Conservation (phyloP, 768 basidiomycete genomes). For the Suillus hirtellus region DNA sequence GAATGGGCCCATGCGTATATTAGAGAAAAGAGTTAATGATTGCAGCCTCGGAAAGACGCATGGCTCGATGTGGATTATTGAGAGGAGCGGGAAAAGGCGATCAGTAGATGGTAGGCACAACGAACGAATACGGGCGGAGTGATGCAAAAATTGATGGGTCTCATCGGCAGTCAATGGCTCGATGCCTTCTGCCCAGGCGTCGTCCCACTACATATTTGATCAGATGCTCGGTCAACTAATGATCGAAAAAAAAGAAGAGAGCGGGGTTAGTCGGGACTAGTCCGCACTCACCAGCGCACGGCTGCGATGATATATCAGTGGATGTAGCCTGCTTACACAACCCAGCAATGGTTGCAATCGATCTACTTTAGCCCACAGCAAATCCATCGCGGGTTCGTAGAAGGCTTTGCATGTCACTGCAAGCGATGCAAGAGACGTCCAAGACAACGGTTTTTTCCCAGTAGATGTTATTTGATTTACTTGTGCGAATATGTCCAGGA, state of each 20-base stretch:
- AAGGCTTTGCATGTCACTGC: not conserved
- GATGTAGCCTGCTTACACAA: not conserved
- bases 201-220: not conserved
- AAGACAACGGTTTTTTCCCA: not conserved
- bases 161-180: not conserved
- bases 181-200: not conserved
- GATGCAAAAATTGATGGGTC: not conserved
- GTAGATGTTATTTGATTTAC: not conserved
- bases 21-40: not conserved
- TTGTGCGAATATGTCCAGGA: not conserved
- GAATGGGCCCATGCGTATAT: not conserved
- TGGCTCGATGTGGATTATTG: not conserved
- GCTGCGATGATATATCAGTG: not conserved
- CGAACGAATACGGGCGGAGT: not conserved
- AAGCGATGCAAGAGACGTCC: not conserved
- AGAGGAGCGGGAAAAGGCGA: not conserved
- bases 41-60: not conserved
- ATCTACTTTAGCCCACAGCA: not conserved
- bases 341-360: not conserved
- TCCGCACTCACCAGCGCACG: not conserved
- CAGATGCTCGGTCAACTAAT: not conserved
- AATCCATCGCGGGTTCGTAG: not conserved
- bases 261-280: not conserved
- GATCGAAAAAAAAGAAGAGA: not conserved
- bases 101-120: not conserved